Percentiles rank a stretch among this genome's conserved stretches.
phyloP scores from a whole-genome alignment of 2,329 filamentous ascomycete species.

The Beauveria australis region DNA sequence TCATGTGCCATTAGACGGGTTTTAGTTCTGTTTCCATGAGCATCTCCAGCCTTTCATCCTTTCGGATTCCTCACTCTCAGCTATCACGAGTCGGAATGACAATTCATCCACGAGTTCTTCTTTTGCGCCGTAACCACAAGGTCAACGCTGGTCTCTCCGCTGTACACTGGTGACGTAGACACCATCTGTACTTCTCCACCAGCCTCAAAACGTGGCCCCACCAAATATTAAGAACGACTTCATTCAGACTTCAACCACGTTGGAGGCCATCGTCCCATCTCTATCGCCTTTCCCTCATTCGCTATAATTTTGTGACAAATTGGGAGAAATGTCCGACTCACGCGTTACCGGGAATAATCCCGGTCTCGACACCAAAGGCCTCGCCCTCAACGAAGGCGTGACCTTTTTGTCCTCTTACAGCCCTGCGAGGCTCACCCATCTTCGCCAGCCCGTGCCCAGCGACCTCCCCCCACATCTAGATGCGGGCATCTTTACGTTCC shows the following conservation, averaged over 20 bases:
- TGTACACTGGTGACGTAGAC: no score
- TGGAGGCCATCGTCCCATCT: not conserved
- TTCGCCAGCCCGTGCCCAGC: conserved; percentile 39
- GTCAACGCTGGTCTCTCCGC: no score
- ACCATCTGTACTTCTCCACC: no score
- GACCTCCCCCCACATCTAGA: conserved; percentile 32
- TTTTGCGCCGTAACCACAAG: no score
- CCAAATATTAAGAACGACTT: not conserved
- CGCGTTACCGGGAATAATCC: not conserved
- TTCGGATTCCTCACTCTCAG: no score
- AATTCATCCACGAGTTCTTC: no score
- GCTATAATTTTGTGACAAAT: not conserved
- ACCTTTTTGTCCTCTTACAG: conserved; percentile 32
- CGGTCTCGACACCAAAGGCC: not conserved
- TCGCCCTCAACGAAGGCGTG: conserved; percentile 16
- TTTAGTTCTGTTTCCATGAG: no score
- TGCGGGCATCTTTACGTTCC: conserved; percentile 38
- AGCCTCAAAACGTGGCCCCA: not conserved
- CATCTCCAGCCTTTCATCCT: no score
- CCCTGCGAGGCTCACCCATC: conserved; percentile 34
- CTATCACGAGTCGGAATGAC: no score
- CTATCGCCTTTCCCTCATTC: not conserved
- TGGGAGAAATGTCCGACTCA: not conserved
- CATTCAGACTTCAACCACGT: not conserved
- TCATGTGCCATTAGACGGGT: no score